Evolutionary conservation across 2,329 filamentous ascomycete genomes (phyloP).

Genomic region (Neofusicoccum laricinum): DNA sequence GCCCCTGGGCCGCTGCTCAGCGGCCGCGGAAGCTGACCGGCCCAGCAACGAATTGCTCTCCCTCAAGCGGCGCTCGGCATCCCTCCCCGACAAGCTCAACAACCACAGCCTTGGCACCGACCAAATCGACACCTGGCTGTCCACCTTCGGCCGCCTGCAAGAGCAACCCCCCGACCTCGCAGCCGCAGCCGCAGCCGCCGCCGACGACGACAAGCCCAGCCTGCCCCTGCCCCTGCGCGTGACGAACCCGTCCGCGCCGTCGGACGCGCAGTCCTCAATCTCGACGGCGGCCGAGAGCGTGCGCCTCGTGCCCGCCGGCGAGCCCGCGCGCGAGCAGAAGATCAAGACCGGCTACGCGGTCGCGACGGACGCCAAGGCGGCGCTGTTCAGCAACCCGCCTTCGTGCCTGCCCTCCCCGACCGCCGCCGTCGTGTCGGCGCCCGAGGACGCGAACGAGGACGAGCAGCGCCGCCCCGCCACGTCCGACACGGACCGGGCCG

Average conservation of each 20-base stretch:
- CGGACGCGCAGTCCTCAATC: background rate
- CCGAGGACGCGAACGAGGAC: no score
- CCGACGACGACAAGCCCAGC: background rate
- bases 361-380: conserved; percentile 11
- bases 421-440: background rate
- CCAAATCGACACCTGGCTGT: conserved; percentile 21
- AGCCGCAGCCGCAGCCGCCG: no score
- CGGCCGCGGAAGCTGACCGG: no score
- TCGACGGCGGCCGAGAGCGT: background rate
- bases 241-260: background rate
- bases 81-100: conserved; percentile 9
- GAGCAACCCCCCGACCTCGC: background rate
- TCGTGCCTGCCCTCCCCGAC: background rate
- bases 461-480: background rate
- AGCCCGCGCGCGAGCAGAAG: background rate
- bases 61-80: conserved; percentile 8
- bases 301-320: background rate
- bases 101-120: conserved; percentile 18
- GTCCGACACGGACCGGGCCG: background rate
- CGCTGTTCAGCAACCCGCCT: conserved; percentile 17
- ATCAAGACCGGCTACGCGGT: background rate
- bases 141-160: conserved; percentile 12
- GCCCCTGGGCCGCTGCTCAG: no score
- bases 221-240: background rate
- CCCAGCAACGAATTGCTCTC: conserved; percentile 7